Percentiles rank a stretch among this genome's conserved stretches.
Evolutionary conservation across 352 stramenopile genomes (phyloP).

Genomic region (Albugo laibachii): DNA sequence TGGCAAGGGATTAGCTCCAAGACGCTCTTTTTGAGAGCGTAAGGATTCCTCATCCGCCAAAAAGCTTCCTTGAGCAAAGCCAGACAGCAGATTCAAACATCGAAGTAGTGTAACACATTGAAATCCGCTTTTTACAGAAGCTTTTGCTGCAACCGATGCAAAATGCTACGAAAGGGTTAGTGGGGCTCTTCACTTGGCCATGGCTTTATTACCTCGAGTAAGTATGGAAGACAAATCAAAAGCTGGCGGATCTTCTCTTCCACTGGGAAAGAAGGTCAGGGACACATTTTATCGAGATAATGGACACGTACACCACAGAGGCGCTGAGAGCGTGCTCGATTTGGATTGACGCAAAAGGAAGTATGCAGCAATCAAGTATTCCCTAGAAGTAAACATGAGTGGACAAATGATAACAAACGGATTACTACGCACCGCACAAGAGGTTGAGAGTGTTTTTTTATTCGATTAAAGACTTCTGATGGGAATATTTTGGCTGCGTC

Average conservation of each 20-base stretch:
- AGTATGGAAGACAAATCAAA: conserved; percentile 49
- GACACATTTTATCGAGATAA: background rate
- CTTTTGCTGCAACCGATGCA: conserved; percentile 27
- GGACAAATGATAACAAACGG: background rate
- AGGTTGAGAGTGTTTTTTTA: conserved; percentile 58
- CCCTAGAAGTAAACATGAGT: conserved; percentile 9
- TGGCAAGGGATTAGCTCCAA: conserved; percentile 10
- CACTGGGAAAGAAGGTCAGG: conserved; percentile 13
- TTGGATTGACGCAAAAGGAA: conserved; percentile 56
- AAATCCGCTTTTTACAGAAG: conserved; percentile 50
- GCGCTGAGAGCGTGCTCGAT: conserved; percentile 36
- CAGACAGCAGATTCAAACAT: conserved; percentile 38
- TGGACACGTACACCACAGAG: conserved; percentile 24
- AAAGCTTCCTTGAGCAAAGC: conserved; percentile 46
- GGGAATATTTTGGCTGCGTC: conserved; percentile 41
- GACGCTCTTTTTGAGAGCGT: conserved; percentile 29
- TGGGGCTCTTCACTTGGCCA: background rate
- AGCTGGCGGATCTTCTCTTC: conserved; percentile 42
- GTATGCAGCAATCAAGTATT: conserved; percentile 73
- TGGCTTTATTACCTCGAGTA: conserved; percentile 28
- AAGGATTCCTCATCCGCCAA: conserved; percentile 36
- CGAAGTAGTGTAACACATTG: conserved; percentile 26
- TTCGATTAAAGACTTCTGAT: conserved; percentile 28
- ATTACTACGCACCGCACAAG: conserved; percentile 17
- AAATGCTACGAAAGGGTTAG: conserved; percentile 21